Base-by-base conservation (phyloP, 192 early-diverging fungal species). In the Backusella australiensis region DNA sequence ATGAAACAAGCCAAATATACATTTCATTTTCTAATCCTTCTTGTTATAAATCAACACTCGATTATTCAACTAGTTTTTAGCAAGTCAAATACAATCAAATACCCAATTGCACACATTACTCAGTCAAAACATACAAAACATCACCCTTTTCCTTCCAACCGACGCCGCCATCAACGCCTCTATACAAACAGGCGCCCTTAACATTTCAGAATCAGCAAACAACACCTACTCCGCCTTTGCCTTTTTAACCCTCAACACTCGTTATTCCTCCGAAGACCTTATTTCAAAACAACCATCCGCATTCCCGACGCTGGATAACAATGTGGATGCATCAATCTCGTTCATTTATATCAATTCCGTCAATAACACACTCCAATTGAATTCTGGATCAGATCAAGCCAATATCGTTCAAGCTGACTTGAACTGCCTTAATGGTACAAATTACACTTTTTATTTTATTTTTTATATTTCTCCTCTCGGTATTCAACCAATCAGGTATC, bases 381-480 rank as follows among this genome's bases (percentile, higher is more conserved):
- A 32, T 23, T 70, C 44, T 70, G 75, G 75, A 6, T 11, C 26
- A 15, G 46, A 26, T 21, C 53, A 32, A 17, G 75, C 68, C 15
- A 34, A 71, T 59, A 59, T 70, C 0, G 19, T 32, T 3, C 21
- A 35, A 19, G 15, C 21, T 19, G 68, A 76, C 26, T 44, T 76
- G 15, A 21, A 63, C 8, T 76, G 75, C 52, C 69, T n/a, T 21
- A 76, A 76, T 36, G 75, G 75, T 76, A 76, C 35, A 67, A 34
- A 26, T 7, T 8, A 39, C 9, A 70, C 35, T 0, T 41, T 26
- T 14, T n/a, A 29, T 53, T 53, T 38, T 49, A 6, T 1, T 66
- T 29, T 34, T 1, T 29, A 29, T 29, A 32, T 32, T 32, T 32
- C 42, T 44, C 42, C 42, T 44, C 42, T 15, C 4, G 1, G 14